A percentile compares a stretch with the other conserved stretches of the same genome.
Evolutionary conservation across 2,329 filamentous ascomycete species (phyloP).

Genomic region (Clarireedia hainanense): DNA sequence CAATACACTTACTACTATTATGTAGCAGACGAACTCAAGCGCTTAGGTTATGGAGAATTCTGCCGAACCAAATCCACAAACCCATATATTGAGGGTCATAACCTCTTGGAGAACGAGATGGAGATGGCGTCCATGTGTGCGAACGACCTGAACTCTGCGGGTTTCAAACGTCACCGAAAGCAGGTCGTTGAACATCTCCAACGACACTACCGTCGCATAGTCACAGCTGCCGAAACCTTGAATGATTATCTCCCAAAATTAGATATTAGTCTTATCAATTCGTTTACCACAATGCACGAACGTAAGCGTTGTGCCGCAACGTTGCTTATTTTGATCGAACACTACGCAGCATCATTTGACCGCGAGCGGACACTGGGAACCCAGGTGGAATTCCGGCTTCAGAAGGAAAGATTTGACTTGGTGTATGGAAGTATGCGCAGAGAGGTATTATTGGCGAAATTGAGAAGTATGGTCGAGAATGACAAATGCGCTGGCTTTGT

Average conservation of each 20-base stretch:
- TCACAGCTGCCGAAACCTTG: too few species aligned
- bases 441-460: background rate
- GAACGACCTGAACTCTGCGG: background rate
- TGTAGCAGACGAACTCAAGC: too few species aligned
- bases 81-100: background rate
- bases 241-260: too few species aligned
- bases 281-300: too few species aligned
- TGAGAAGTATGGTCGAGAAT: background rate
- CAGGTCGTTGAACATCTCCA: background rate
- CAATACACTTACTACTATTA: too few species aligned
- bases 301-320: background rate
- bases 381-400: background rate
- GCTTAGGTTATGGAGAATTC: too few species aligned
- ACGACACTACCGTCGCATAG: background rate
- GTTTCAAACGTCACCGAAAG: background rate
- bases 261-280: too few species aligned
- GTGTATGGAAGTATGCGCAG: background rate
- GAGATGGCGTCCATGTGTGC: background rate
- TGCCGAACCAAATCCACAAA: background rate
- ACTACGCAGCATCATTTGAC: background rate
- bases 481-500: background rate
- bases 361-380: background rate
- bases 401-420: background rate
- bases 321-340: background rate
- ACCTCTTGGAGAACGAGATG: background rate